Evolutionary conservation across 768 basidiomycete species (phyloP).

Genomic region (Podaxis sp.): DNA sequence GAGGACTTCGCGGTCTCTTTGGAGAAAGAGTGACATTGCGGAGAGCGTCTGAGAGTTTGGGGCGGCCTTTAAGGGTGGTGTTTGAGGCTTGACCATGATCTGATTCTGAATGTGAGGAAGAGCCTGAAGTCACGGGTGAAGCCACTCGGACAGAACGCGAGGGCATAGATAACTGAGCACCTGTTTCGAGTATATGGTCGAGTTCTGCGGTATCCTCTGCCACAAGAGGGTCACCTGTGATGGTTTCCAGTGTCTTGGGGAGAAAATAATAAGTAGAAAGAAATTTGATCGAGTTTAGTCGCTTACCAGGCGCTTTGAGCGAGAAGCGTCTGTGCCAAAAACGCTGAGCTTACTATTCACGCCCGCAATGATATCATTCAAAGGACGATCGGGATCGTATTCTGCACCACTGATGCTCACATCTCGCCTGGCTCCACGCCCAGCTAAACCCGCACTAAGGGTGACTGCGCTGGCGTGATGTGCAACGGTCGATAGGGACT

Average conservation of each 20-base stretch:
- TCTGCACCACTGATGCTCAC: constrained; percentile 68
- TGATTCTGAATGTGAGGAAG: constrained; percentile 48
- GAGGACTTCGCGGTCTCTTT: constrained; percentile 59
- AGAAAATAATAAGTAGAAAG: not conserved
- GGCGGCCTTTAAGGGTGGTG: constrained; percentile 32
- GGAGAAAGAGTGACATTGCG: constrained; percentile 72
- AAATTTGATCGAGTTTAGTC: not conserved
- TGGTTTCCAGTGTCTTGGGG: constrained; percentile 25
- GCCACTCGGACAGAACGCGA: constrained; percentile 35
- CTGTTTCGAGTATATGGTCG: constrained; percentile 55
- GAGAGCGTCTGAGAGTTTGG: constrained; percentile 68
- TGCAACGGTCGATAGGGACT: constrained; percentile 76
- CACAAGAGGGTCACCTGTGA: constrained; percentile 51
- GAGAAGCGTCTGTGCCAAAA: constrained; percentile 43
- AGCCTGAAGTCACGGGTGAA: constrained; percentile 43
- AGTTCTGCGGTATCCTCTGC: constrained; percentile 61
- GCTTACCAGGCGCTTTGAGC: constrained; percentile 45
- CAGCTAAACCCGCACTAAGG: constrained; percentile 74
- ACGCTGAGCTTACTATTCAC: constrained; percentile 53
- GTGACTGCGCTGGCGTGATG: constrained; percentile 91
- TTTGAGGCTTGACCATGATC: constrained; percentile 31
- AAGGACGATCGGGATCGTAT: constrained; percentile 80
- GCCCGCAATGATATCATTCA: constrained; percentile 67
- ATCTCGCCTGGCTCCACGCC: constrained; percentile 46
- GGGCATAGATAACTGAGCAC: constrained; percentile 27